Percentiles rank a stretch among this genome's conserved stretches.
phyloP scores from a whole-genome alignment of 73 alveolate genomes.

The Paramecium bursaria region DNA sequence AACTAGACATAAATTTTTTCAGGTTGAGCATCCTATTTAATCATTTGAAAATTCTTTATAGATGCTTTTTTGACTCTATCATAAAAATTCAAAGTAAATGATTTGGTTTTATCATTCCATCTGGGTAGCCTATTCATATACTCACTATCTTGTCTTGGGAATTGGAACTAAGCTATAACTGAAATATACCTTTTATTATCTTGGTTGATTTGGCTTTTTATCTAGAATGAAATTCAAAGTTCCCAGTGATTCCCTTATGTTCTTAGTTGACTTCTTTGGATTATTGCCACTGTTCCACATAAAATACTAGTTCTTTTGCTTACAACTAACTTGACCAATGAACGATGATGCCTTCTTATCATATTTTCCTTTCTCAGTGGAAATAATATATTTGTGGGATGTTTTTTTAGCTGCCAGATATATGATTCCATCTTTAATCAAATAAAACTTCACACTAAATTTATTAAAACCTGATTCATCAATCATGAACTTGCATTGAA shows the following conservation, averaged over 20 bases:
- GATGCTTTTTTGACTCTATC: conserved; percentile 88
- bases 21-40: conserved; percentile 79
- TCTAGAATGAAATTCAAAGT: too few species aligned
- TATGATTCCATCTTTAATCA: conserved; percentile 19
- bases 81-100: conserved; percentile 83
- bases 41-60: conserved; percentile 83
- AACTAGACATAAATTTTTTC: conserved; percentile 79
- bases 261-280: too few species aligned
- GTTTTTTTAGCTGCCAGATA: conserved; percentile 43
- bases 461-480: conserved; percentile 33
- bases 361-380: conserved; percentile 11
- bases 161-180: not conserved
- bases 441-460: conserved; percentile 11
- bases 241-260: too few species aligned
- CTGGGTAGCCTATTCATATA: conserved; percentile 84
- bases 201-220: conserved; percentile 16
- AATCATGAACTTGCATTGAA: not conserved
- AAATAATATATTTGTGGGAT: conserved; percentile 31
- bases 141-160: conserved; percentile 17
- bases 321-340: conserved; percentile 16
- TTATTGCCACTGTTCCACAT: conserved; percentile 4
- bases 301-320: not conserved
- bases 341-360: not conserved
- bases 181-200: conserved; percentile 27
- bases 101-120: conserved; percentile 89